These are phyloP conservation scores for Plasmodium gallinaceum DNA, from an alignment of 169 alveolate species.

Conservation along the genomic window DNA sequence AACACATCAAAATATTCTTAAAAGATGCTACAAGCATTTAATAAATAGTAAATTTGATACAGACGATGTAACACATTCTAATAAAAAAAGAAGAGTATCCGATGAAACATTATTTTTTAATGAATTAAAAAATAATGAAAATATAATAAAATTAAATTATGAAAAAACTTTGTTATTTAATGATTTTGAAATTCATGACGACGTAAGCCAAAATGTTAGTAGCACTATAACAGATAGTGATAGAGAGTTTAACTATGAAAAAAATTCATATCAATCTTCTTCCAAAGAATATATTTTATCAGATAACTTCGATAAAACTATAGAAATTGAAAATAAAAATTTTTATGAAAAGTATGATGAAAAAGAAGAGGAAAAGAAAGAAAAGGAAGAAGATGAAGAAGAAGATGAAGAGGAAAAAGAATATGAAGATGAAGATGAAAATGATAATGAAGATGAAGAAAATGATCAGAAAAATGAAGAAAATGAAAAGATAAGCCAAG, in stretches of 20 bases:
- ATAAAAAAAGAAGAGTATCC: constrained; percentile 60
- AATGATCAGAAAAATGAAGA: not conserved
- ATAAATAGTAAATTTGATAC: not conserved
- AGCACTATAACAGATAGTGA: constrained; percentile 61
- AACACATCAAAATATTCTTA: constrained; percentile 52
- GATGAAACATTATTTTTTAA: constrained; percentile 25
- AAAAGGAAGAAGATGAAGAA: constrained; percentile 14
- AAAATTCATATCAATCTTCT: constrained; percentile 20
- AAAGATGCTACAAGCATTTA: constrained; percentile 65
- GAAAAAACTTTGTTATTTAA: constrained; percentile 64
- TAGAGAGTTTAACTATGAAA: constrained; percentile 26
- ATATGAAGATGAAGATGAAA: constrained; percentile 16
- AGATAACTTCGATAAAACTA: constrained; percentile 24
- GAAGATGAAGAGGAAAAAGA: constrained; percentile 13
- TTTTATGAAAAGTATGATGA: constrained; percentile 27
- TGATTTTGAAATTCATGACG: constrained; percentile 51
- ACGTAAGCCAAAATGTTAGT: constrained; percentile 45
- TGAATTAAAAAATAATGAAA: constrained; percentile 47
- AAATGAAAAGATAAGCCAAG: not conserved
- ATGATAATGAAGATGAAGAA: constrained; percentile 22
- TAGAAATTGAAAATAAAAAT: constrained; percentile 21
- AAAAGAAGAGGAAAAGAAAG: constrained; percentile 21
- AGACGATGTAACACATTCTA: not conserved
- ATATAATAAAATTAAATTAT: constrained; percentile 56
- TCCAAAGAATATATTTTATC: constrained; percentile 20